A percentile compares a stretch with the other conserved stretches of the same genome.
These are phyloP conservation scores for Miscanthus lutarioriparius DNA, from an alignment of 176 grass and related monocot genomes.

Conservation along the genomic window DNA sequence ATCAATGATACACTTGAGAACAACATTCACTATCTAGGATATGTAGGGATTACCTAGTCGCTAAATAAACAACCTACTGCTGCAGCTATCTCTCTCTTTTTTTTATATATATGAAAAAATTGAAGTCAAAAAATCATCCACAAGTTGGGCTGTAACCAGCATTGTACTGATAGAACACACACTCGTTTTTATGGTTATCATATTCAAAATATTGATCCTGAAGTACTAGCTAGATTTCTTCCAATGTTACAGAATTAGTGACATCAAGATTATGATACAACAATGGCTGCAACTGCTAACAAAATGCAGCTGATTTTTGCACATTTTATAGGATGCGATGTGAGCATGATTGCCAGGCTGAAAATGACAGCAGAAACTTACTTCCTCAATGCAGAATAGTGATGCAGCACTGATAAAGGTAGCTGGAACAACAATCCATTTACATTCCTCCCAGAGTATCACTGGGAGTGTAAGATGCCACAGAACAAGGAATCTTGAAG, in stretches of 20 bases:
- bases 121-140: neutral
- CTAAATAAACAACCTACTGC: neutral
- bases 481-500: conserved; percentile 87
- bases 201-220: neutral
- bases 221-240: neutral
- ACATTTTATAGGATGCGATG: neutral
- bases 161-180: neutral
- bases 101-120: neutral
- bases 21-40: neutral
- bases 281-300: neutral
- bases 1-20: neutral
- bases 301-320: neutral
- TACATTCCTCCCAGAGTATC: conserved; percentile 93
- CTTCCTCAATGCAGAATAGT: conserved; percentile 98
- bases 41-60: neutral
- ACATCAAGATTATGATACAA: neutral
- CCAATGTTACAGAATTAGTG: neutral
- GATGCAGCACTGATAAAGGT: conserved; percentile 93
- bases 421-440: conserved; percentile 93
- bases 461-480: conserved; percentile 96
- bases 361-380: conserved; percentile 48
- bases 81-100: neutral
- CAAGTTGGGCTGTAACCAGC: neutral
- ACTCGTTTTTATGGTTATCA: neutral
- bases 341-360: neutral